Conservation (phyloP, 176 grass and related monocot genomes). For the Aegilops sharonensis region DNA sequence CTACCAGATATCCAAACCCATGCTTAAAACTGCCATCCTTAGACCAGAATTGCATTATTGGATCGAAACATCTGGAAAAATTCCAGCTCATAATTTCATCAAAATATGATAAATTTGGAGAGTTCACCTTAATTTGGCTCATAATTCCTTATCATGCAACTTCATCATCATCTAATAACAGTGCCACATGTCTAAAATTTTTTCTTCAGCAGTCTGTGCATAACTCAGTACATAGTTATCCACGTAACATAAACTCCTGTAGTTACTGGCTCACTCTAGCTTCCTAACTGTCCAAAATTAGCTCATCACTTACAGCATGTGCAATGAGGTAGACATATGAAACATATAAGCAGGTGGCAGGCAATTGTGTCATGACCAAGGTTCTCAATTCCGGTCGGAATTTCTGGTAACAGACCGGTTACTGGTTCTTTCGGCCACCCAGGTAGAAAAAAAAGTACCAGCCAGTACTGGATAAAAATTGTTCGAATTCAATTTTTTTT, state of each 20-base stretch:
- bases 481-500: too few species aligned
- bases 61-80: not conserved
- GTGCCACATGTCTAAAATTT: not conserved
- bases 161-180: not conserved
- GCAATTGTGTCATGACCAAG: too few species aligned
- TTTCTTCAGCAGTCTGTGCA: slow-evolving; percentile 3
- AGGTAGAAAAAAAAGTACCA: too few species aligned
- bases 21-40: not conserved
- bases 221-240: slow-evolving; percentile 9
- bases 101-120: not conserved
- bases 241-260: not conserved
- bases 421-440: too few species aligned
- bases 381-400: too few species aligned
- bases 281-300: not conserved
- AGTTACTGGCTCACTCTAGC: not conserved
- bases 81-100: not conserved
- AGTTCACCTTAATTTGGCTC: not conserved
- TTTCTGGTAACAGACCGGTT: too few species aligned
- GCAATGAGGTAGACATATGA: not conserved
- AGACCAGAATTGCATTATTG: not conserved
- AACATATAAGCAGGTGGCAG: not conserved
- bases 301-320: not conserved
- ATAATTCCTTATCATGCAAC: not conserved
- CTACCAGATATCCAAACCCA: not conserved
- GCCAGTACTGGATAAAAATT: too few species aligned